These are phyloP conservation scores for Ogataea nonfermentans DNA, from an alignment of 805 yeast species.

Conservation along the genomic window DNA sequence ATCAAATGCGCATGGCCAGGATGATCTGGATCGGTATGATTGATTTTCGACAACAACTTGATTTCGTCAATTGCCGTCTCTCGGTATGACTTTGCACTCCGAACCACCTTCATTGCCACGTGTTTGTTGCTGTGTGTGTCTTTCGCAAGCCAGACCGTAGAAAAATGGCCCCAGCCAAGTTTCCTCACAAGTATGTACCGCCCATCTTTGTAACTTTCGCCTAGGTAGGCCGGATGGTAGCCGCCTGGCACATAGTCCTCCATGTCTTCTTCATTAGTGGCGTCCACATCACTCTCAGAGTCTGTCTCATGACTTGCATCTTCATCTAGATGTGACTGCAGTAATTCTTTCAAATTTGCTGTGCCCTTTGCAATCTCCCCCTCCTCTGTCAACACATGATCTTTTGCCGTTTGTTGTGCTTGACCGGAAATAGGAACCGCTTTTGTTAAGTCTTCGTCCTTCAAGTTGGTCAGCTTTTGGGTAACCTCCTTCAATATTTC, in stretches of 20 bases:
- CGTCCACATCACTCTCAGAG: conserved; percentile 34
- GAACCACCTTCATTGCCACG: conserved; percentile 92
- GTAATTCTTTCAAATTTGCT: conserved; percentile 7
- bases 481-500: conserved; percentile 29
- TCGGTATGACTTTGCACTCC: conserved; percentile 86
- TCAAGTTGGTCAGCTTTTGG: conserved; percentile 24
- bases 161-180: conserved; percentile 98
- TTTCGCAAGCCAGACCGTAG: conserved; percentile 90
- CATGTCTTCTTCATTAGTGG: conserved; percentile 73
- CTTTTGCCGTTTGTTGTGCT: conserved; percentile 1
- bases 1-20: conserved; percentile 84
- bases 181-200: conserved; percentile 82
- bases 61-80: conserved; percentile 96
- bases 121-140: conserved; percentile 57
- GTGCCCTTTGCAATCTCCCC: conserved; percentile 4
- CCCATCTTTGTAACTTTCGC: conserved; percentile 71
- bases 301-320: conserved; percentile 29
- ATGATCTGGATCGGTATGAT: conserved; percentile 61
- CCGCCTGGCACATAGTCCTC: conserved; percentile 92
- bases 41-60: conserved; percentile 65
- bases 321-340: conserved; percentile 33
- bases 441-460: conserved; percentile 21
- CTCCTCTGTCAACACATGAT: background rate
- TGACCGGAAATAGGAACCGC: conserved; percentile 13
- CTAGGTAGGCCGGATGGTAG: conserved; percentile 89